These are phyloP conservation scores for Phyllosticta citribraziliensis DNA, from an alignment of 2,329 filamentous ascomycete genomes.

Conservation along the genomic window DNA sequence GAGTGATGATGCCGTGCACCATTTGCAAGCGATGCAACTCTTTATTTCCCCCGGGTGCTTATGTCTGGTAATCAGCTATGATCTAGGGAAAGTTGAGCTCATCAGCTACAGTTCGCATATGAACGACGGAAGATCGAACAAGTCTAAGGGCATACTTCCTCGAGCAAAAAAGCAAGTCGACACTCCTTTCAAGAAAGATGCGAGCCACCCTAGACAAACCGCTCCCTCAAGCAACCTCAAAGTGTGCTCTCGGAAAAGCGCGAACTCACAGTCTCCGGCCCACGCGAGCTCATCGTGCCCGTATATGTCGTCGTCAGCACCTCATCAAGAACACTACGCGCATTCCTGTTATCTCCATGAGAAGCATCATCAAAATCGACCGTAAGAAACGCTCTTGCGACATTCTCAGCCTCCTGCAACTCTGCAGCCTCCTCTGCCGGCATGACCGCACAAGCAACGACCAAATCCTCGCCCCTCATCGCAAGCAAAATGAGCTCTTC, in stretches of 20 bases:
- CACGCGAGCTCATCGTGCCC: background rate
- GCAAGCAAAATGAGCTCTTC: slow-evolving; percentile 61
- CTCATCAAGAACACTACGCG: slow-evolving; percentile 27
- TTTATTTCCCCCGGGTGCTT: too few relatives aligned
- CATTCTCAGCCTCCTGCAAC: slow-evolving; percentile 52
- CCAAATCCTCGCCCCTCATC: slow-evolving; percentile 65
- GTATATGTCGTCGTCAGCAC: slow-evolving; percentile 19
- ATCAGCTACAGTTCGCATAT: too few relatives aligned
- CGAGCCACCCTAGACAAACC: too few relatives aligned
- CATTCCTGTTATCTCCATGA: slow-evolving; percentile 13
- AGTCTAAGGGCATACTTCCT: too few relatives aligned
- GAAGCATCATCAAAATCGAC: slow-evolving; percentile 22
- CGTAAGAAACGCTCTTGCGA: slow-evolving; percentile 34
- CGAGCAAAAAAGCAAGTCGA: too few relatives aligned
- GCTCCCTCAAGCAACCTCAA: background rate
- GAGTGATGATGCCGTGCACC: too few relatives aligned
- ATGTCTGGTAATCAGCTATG: too few relatives aligned
- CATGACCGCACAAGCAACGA: slow-evolving; percentile 59
- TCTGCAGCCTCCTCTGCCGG: slow-evolving; percentile 53
- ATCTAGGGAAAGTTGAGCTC: too few relatives aligned
- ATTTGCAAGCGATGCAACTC: too few relatives aligned
- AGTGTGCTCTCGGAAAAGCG: background rate
- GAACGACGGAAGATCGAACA: too few relatives aligned
- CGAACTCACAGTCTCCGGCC: background rate
- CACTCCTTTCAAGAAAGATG: too few relatives aligned